Percentiles rank a stretch among this genome's conserved stretches.
Evolutionary conservation across 164 flowering plant species (phyloP).

Genomic region (Protea cynaroides): DNA sequence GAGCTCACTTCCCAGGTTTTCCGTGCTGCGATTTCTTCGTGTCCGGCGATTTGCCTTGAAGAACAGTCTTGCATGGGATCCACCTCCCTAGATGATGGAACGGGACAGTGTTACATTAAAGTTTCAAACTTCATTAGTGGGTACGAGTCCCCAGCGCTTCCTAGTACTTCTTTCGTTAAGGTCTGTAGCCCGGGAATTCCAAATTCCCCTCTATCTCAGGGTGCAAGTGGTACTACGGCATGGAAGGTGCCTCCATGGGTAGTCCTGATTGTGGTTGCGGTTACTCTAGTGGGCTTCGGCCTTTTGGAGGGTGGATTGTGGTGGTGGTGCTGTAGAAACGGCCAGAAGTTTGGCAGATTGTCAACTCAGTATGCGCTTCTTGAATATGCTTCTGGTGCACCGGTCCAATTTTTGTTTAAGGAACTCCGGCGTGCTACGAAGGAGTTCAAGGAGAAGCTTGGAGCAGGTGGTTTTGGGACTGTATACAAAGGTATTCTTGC

Average conservation of each 20-base stretch:
- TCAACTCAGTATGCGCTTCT: slow-evolving; percentile 58
- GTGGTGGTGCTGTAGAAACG: slow-evolving; percentile 52
- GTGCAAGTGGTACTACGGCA: not conserved
- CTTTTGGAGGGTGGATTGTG: slow-evolving; percentile 40
- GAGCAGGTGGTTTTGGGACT: slow-evolving; percentile 69
- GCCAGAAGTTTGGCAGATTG: slow-evolving; percentile 30
- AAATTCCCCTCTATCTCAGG: slow-evolving; percentile 20
- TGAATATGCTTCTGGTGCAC: slow-evolving; percentile 76
- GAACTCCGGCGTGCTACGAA: slow-evolving; percentile 52
- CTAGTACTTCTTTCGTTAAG: slow-evolving; percentile 52
- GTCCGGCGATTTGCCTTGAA: slow-evolving; percentile 39
- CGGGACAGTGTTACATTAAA: slow-evolving; percentile 48
- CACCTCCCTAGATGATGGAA: slow-evolving; percentile 48
- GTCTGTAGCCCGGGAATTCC: slow-evolving; percentile 41
- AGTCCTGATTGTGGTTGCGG: slow-evolving; percentile 35
- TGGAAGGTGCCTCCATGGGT: slow-evolving; percentile 32
- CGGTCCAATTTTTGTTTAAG: slow-evolving; percentile 56
- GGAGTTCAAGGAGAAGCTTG: slow-evolving; percentile 67
- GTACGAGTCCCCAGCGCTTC: slow-evolving; percentile 43
- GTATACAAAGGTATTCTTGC: slow-evolving; percentile 54
- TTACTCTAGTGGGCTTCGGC: slow-evolving; percentile 29
- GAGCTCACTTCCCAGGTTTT: slow-evolving; percentile 33
- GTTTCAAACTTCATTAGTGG: slow-evolving; percentile 36
- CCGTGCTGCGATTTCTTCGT: slow-evolving; percentile 33
- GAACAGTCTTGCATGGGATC: slow-evolving; percentile 43